These are phyloP conservation scores for Escallonia herrerae DNA, from an alignment of 129 eudicot species.

Conservation along the genomic window DNA sequence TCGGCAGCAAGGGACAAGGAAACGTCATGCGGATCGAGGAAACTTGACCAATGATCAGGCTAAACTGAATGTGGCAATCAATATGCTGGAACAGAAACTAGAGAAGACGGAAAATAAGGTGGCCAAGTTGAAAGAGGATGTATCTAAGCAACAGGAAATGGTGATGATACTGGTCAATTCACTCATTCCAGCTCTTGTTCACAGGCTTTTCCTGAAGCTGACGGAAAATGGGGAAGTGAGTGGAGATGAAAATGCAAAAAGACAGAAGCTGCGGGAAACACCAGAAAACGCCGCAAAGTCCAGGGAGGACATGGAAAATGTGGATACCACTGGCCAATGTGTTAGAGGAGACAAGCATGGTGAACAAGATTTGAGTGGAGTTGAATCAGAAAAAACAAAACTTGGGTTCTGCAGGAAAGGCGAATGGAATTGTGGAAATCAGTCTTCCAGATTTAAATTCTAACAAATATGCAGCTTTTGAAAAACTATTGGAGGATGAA, in stretches of 20 bases:
- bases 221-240: background rate
- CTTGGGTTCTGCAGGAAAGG: background rate
- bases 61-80: conserved; percentile 3
- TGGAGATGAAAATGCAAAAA: background rate
- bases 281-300: background rate
- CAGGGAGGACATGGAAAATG: background rate
- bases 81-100: conserved; percentile 9
- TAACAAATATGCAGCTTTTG: background rate
- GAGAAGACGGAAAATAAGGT: conserved; percentile 4
- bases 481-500: conserved; percentile 13
- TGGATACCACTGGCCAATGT: background rate
- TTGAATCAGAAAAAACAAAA: no score
- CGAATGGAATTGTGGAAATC: background rate
- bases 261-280: background rate
- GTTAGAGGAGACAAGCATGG: background rate
- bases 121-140: background rate
- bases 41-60: background rate
- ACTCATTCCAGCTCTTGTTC: background rate
- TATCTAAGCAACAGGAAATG: conserved; percentile 4
- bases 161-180: conserved; percentile 5
- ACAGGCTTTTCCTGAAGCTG: background rate
- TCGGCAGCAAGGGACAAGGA: background rate
- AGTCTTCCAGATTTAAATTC: background rate
- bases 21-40: background rate
- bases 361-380: background rate